A percentile compares a stretch with the other conserved stretches of the same genome.
These are phyloP conservation scores for Zoysia pacifica DNA, from an alignment of 176 grass and related monocot genomes.

Conservation along the genomic window DNA sequence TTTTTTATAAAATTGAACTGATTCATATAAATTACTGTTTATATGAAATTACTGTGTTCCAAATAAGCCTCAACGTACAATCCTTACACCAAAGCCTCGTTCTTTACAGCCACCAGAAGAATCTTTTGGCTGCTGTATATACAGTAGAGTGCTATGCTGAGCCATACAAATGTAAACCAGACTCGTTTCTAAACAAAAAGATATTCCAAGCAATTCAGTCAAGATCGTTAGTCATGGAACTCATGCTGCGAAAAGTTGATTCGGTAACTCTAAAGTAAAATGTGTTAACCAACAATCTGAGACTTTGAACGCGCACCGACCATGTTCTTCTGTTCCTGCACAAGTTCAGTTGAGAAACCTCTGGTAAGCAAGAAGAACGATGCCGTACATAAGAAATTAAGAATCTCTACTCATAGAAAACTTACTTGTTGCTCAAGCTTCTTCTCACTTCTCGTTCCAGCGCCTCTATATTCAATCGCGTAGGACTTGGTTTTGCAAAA, in stretches of 20 bases:
- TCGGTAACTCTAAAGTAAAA: background rate
- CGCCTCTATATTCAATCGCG: conserved; percentile 31
- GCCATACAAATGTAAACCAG: background rate
- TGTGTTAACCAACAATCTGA: conserved; percentile 2
- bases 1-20: too few relatives aligned
- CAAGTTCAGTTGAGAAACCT: background rate
- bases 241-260: background rate
- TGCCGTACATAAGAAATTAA: background rate
- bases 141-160: background rate
- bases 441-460: conserved; percentile 36
- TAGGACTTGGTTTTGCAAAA: conserved; percentile 73
- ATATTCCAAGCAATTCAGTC: background rate
- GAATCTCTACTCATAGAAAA: conserved; percentile 13
- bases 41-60: too few relatives aligned
- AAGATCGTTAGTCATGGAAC: background rate
- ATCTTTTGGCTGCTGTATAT: conserved; percentile 8
- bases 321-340: background rate
- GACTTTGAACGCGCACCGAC: background rate
- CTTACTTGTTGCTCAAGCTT: conserved; percentile 48
- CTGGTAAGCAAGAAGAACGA: background rate
- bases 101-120: conserved; percentile 6
- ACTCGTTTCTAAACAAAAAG: background rate
- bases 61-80: background rate
- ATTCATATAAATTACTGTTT: too few relatives aligned
- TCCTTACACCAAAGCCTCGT: conserved; percentile 29